Evolutionary conservation across 805 yeast species (phyloP).

Genomic region (Citeromyces matritensis): DNA sequence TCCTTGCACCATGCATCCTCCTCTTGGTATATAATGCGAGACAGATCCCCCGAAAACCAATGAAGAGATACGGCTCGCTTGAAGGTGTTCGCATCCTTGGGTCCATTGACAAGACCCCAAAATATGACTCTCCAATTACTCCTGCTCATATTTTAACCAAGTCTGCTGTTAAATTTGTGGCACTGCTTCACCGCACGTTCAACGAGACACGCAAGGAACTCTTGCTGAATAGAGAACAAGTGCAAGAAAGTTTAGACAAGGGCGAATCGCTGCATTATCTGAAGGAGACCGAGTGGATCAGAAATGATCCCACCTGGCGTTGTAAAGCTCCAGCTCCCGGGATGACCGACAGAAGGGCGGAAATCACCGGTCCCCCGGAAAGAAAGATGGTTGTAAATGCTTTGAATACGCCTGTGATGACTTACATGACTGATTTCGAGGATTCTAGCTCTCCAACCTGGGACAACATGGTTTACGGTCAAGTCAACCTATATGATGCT

Average conservation of each 20-base stretch:
- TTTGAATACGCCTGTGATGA: constrained; percentile 61
- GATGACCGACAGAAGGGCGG: constrained; percentile 59
- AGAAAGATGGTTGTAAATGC: constrained; percentile 78
- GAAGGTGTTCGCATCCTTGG: constrained; percentile 42
- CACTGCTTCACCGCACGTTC: constrained; percentile 61
- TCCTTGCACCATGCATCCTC: no score
- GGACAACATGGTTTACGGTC: constrained; percentile 69
- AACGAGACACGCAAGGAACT: constrained; percentile 43
- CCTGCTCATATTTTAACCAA: constrained; percentile 38
- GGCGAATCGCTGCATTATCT: constrained; percentile 51
- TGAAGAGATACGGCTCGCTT: constrained; percentile 20
- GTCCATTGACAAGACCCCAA: constrained; percentile 20
- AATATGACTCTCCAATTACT: constrained; percentile 18
- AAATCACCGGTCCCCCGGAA: constrained; percentile 79
- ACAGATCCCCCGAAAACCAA: not conserved
- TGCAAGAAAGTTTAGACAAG: constrained; percentile 45
- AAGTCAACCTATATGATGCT: constrained; percentile 65
- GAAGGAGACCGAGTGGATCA: constrained; percentile 52
- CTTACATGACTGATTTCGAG: constrained; percentile 80
- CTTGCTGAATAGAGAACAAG: constrained; percentile 43
- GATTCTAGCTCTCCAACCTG: constrained; percentile 80
- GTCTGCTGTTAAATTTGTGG: constrained; percentile 55
- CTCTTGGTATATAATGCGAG: no score
- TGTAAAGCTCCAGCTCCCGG: constrained; percentile 66
- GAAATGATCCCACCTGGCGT: constrained; percentile 63